Evolutionary conservation across 2,329 filamentous ascomycete genomes (phyloP), one percentile per base, ranked within the genome.

Genomic region (Aspergillus brasiliensis): DNA sequence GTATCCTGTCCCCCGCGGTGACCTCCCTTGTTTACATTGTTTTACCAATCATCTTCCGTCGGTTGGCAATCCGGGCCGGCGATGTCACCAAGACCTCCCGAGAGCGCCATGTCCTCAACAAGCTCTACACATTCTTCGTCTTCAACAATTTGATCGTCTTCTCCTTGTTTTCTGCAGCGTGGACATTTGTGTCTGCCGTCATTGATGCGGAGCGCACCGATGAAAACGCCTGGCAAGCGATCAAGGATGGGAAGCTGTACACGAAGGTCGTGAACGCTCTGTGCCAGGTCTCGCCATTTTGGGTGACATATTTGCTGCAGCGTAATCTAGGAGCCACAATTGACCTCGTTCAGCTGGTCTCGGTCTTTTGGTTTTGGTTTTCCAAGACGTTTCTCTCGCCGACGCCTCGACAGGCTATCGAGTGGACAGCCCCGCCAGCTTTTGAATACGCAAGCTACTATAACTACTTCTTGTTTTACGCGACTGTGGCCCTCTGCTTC

Each of bases 391-490:
- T 97, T 69, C 85, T 91, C 25, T 89, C 87, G 62, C 94, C 94
- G 3, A 98, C 95, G 2, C 95, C 95, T 5, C 85, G 95, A 67
- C 90, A 97, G 74, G 82, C 95, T 67, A 98, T 98, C 67, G 91
- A 97, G 75, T 86, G 95, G 71, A 97, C 93, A 0, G 95, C 95
- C 3, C 95, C 95, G 1, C 93, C 91, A 2, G 83, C 91, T 0
- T 97, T 99, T 74, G 93, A 98, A 67, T 98, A 97, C 71, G 92
- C 95, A 60, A 92, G 87, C 68, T 98, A 98, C 79, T 99, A 97
- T 84, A 98, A 97, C 76, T 98, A 96, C 75, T 97, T 97, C 77
- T 82, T 98, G 28, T 99, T 91, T 78, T 99, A 98, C 79, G 83
- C 90, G 23, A 97, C 94, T 0, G 91, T 98, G 31, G 90, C 92